Conservation (phyloP, 441 rosid genomes). For the Daphne laureola region DNA sequence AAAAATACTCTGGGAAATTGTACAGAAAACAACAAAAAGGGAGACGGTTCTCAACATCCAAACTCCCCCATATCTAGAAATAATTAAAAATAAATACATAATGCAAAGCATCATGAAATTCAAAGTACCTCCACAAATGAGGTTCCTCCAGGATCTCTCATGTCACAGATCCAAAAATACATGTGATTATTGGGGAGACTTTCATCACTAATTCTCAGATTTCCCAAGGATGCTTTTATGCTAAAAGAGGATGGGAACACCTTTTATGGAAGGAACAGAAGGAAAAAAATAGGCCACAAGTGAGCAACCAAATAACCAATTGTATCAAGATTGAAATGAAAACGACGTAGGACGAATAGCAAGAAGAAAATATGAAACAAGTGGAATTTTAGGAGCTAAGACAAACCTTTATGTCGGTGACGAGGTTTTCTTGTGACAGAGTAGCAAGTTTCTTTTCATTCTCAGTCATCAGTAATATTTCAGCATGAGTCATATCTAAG, state of each 20-base stretch:
- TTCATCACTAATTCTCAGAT: conserved; percentile 92
- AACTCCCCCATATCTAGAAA: neutral
- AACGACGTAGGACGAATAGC: neutral
- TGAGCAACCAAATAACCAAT: conserved; percentile 13
- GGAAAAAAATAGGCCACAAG: neutral
- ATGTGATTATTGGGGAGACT: conserved; percentile 79
- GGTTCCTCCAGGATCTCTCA: conserved; percentile 97
- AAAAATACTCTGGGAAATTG: no score
- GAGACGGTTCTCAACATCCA: no score
- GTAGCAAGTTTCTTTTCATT: conserved; percentile 84
- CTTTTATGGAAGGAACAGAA: conserved; percentile 25
- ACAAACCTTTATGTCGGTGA: conserved; percentile 83
- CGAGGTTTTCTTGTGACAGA: conserved; percentile 85
- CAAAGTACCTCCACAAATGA: conserved; percentile 90
- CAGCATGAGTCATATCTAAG: conserved; percentile 89
- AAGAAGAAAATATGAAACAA: conserved; percentile 3
- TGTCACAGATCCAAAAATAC: conserved; percentile 98
- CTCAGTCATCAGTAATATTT: conserved; percentile 90
- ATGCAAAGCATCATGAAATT: conserved; percentile 13
- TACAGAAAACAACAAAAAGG: no score
- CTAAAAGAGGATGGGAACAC: conserved; percentile 96
- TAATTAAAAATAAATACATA: neutral
- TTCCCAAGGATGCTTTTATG: conserved; percentile 86
- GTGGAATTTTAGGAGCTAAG: conserved; percentile 9
- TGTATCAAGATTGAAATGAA: neutral